phyloP scores from a whole-genome alignment of 768 basidiomycete species.

The Boletus vinaceobasis region DNA sequence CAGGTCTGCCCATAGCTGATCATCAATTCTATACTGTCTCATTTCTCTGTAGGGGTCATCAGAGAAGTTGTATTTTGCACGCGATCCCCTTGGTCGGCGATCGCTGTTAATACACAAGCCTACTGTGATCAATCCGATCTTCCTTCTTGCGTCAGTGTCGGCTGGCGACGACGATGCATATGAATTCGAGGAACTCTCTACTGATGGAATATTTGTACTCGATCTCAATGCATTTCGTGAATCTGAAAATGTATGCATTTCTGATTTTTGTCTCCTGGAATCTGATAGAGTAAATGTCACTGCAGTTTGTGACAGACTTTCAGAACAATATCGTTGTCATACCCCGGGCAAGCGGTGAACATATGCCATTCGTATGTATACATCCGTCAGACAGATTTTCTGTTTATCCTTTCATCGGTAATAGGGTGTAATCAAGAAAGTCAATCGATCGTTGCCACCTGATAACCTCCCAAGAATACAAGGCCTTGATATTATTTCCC shows the following conservation, averaged over 20 bases:
- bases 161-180: conserved; percentile 44
- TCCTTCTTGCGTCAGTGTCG: conserved; percentile 68
- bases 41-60: conserved; percentile 36
- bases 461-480: conserved; percentile 35
- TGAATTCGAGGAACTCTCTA: conserved; percentile 59
- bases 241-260: conserved; percentile 25
- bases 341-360: conserved; percentile 18
- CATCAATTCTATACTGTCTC: background rate
- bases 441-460: conserved; percentile 50
- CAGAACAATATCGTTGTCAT: conserved; percentile 16
- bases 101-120: conserved; percentile 76
- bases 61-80: conserved; percentile 60
- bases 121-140: conserved; percentile 42
- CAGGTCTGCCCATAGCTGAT: conserved; percentile 45
- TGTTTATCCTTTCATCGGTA: background rate
- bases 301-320: conserved; percentile 23
- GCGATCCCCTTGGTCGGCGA: conserved; percentile 83
- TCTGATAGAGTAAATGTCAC: background rate
- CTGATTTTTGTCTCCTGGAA: background rate
- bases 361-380: conserved; percentile 24
- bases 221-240: conserved; percentile 36
- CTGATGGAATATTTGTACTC: conserved; percentile 53
- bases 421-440: conserved; percentile 43
- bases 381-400: background rate
- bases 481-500: conserved; percentile 26